Evolutionary conservation across 805 yeast species (phyloP).

Genomic region (Ogataea sp.): DNA sequence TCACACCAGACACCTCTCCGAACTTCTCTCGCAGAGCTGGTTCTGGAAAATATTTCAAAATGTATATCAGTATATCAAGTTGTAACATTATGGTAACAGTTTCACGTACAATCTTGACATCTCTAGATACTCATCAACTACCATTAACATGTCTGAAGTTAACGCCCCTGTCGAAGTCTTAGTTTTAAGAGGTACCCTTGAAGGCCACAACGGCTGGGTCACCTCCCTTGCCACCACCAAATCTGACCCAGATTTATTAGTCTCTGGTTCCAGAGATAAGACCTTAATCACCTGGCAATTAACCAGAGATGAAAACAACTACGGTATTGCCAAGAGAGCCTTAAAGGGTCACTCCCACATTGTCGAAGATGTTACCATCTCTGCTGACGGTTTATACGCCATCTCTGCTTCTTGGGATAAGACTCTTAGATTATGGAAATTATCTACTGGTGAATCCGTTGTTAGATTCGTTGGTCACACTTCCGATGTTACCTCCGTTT

Average conservation of each 20-base stretch:
- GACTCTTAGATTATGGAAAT: constrained; percentile 98
- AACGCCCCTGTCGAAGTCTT: constrained; percentile 69
- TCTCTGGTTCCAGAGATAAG: constrained; percentile 99
- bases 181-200: constrained; percentile 99
- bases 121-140: constrained; percentile 22
- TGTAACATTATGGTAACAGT: constrained; percentile 2
- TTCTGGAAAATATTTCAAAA: too few species aligned
- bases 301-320: constrained; percentile 90
- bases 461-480: constrained; percentile 97
- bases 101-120: constrained; percentile 1
- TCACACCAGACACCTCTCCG: too few species aligned
- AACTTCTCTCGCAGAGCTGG: too few species aligned
- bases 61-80: too few species aligned
- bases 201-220: constrained; percentile 97
- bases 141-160: constrained; percentile 64
- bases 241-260: constrained; percentile 94
- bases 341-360: constrained; percentile 99
- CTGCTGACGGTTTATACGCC: constrained; percentile 97
- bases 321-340: constrained; percentile 97
- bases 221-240: constrained; percentile 97
- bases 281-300: constrained; percentile 97
- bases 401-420: constrained; percentile 99
- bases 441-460: constrained; percentile 87
- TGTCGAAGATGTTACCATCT: constrained; percentile 94
- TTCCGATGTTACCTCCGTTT: constrained; percentile 94